phyloP scores from a whole-genome alignment of 2,329 filamentous ascomycete genomes.

The Talaromyces sp. region DNA sequence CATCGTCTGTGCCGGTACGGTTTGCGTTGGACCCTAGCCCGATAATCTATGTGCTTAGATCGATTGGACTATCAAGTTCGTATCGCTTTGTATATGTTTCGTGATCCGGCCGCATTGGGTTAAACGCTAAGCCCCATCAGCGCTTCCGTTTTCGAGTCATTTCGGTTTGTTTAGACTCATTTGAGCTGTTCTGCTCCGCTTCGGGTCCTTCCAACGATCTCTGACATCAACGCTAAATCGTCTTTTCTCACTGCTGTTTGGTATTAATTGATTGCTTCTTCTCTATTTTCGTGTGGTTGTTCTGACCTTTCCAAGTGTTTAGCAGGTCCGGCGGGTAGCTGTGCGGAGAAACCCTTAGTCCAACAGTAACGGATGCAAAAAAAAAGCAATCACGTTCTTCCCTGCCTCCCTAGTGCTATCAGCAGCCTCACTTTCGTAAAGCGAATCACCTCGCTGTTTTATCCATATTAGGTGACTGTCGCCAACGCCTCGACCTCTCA shows the following conservation, averaged over 20 bases:
- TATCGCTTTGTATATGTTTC: constrained; percentile 7
- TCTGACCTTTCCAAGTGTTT: constrained; percentile 3
- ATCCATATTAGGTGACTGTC: neutral
- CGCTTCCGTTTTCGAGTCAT: constrained; percentile 15
- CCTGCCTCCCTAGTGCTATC: constrained; percentile 16
- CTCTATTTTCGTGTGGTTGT: constrained; percentile 10
- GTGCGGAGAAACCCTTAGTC: constrained; percentile 10
- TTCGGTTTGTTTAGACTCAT: neutral
- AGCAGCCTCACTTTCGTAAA: constrained; percentile 19
- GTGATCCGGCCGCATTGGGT: constrained; percentile 9
- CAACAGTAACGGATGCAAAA: constrained; percentile 2
- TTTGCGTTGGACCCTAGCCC: neutral
- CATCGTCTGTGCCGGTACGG: neutral
- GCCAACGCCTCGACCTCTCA: neutral
- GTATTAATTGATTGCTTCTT: constrained; percentile 16
- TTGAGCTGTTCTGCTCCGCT: constrained; percentile 6
- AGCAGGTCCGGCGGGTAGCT: constrained; percentile 1
- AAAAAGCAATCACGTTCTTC: constrained; percentile 13
- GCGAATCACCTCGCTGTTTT: constrained; percentile 3
- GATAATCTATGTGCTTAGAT: neutral
- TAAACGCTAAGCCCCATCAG: constrained; percentile 6
- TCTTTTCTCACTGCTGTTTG: constrained; percentile 2
- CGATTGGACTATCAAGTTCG: neutral
- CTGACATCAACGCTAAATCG: constrained; percentile 1
- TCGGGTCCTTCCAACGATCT: neutral